These are phyloP conservation scores for Starmerella riodocensis DNA, from an alignment of 805 yeast genomes.

Conservation along the genomic window DNA sequence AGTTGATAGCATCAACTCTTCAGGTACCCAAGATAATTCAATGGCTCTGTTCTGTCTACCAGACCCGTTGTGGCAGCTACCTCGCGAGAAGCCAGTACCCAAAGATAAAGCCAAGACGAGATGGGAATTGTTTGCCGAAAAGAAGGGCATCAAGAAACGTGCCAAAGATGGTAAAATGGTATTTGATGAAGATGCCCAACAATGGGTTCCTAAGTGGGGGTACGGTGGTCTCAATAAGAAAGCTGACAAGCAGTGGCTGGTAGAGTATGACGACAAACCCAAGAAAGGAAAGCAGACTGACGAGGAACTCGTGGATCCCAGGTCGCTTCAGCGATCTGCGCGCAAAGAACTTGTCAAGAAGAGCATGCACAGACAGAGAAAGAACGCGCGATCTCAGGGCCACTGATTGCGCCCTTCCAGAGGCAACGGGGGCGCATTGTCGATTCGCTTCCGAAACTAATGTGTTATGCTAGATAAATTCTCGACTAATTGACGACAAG, in stretches of 20 bases:
- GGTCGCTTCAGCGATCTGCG: constrained; percentile 66
- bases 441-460: no score
- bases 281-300: constrained; percentile 17
- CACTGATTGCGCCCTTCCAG: neutral
- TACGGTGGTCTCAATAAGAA: constrained; percentile 85
- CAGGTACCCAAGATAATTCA: constrained; percentile 51
- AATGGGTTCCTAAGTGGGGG: constrained; percentile 99
- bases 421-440: no score
- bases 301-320: constrained; percentile 68
- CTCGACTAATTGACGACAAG: no score
- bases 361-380: constrained; percentile 73
- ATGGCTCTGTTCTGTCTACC: constrained; percentile 79
- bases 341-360: constrained; percentile 75
- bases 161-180: constrained; percentile 80
- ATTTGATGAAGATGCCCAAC: constrained; percentile 75
- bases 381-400: constrained; percentile 34
- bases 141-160: constrained; percentile 86
- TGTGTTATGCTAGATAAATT: no score
- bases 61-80: constrained; percentile 64
- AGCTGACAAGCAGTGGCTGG: constrained; percentile 84
- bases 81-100: constrained; percentile 93
- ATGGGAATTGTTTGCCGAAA: constrained; percentile 95
- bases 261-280: constrained; percentile 81
- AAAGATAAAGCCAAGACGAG: constrained; percentile 83
- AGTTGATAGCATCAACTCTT: constrained; percentile 50